Base-by-base conservation (phyloP, 208 protist genomes). In the Herpetomonas samuelpessoai region DNA sequence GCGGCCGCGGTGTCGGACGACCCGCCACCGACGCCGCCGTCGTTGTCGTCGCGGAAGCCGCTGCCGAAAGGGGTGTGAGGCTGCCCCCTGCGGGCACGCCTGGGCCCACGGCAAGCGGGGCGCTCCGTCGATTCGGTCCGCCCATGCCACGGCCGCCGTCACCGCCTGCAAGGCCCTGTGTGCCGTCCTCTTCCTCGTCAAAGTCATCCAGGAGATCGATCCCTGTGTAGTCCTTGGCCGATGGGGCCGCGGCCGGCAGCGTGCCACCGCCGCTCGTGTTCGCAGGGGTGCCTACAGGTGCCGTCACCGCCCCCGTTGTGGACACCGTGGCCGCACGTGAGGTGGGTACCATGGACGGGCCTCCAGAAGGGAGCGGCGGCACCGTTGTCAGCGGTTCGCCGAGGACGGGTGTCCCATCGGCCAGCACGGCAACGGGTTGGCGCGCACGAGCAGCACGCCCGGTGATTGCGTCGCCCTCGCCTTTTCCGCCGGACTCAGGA, bases 121-220 rank as follows among this genome's bases (percentile, higher is more conserved):
- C n/a, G 14, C 35, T 41, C 35, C 9, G 14, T 6, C 35, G 35
- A 14, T 6, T 41, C 35, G 35, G 35, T 14, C 35, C 35, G 14
- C 9, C 35, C 9, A 14, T 14, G 6, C 35, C 35, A n/a, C n/a
- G n/a, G n/a, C n/a, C n/a, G n/a, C n/a, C n/a, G n/a, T 61, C 67
- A 19, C 29, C 46, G 14, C 14, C 25, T 18, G 14, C 16, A 18
- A 30, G 35, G 19, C 18, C 45, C 14, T 65, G 57, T 4, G 70
- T 62, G 19, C 51, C 58, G 7, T 76, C 72, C n/a, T 62, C 67
- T 6, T 70, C 58, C 14, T 67, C 57, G 12, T 74, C 68, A 1
- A 63, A 59, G 30, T 72, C 66, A 31, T 74, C 66, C 16, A 65
- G 57, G 1, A 71, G 48, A 39, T 62, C 54, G 16, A 75, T 48